Base-by-base conservation (phyloP, 164 flowering plant genomes). In the Magnolia changhungtana region DNA sequence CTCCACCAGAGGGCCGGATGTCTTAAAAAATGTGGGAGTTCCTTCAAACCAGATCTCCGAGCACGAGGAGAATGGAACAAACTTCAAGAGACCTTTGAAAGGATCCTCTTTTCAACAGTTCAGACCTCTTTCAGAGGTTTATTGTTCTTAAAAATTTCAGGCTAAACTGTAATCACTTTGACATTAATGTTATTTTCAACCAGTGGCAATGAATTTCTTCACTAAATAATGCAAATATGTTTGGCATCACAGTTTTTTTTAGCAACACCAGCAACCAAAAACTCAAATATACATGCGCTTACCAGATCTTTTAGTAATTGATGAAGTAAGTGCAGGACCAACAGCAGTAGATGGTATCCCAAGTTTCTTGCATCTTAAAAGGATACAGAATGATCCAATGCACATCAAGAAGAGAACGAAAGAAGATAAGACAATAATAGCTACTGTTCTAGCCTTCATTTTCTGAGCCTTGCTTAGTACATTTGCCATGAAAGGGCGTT, bases 231-330 rank as follows among this genome's bases (percentile, higher is more conserved):
- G 21, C 19, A 19, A 19, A 64, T 19, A 20, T 64, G 23, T 18
- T 64, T 19, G 19, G 24, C 9, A 7, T 19, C 23, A 19, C 20
- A 19, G 18, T 67, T 31, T 67, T 16, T 67, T 31, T 67, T 29
- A 29, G 29, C 50, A 24, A 67, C 1, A 31, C 16, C 13, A 31
- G 72, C 72, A 75, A 66, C 45, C 24, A 75, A 68, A 19, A 71
- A 69, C 10, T 49, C 49, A 58, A 50, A 77, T 52, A 70, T 45
- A 63, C 19, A 63, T 67, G 73, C 16, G 63, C 89, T 78, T 84
- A 91, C 99, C 97, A 78, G 90, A 83, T 89, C 90, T 88, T 81
- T 91, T 96, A 72, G 87, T 86, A 27, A 85, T 75, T 21, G 98
- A 89, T 58, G 96, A 82, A 73, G 88, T 69, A 64, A 85, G 83